Conservation (phyloP, 306 rosid genomes). For the Gleditsia sinensis region DNA sequence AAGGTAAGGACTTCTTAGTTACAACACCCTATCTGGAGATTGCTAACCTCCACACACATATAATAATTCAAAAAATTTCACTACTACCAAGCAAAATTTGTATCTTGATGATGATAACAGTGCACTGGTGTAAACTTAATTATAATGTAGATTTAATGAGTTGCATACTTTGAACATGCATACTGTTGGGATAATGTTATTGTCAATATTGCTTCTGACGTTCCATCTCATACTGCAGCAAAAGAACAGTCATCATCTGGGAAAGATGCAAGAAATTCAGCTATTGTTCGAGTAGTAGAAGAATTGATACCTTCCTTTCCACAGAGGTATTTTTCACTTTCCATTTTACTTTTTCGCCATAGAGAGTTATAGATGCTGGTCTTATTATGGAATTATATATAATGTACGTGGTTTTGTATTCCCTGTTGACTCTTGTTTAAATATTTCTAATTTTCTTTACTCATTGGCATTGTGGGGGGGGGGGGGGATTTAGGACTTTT, state of each 20-base stretch:
- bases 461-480: conserved; percentile 7
- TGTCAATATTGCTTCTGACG: conserved; percentile 2
- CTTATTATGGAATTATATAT: background rate
- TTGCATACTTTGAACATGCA: background rate
- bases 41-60: background rate
- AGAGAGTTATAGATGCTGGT: background rate
- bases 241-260: conserved; percentile 32
- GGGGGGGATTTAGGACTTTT: background rate
- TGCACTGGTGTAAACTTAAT: background rate
- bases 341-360: background rate
- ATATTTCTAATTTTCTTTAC: background rate
- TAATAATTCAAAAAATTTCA: too few species aligned
- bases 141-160: background rate
- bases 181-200: background rate
- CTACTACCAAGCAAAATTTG: background rate
- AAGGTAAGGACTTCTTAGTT: too few species aligned
- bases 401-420: conserved; percentile 13
- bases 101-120: background rate
- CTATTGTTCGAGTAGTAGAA: conserved; percentile 46
- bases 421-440: conserved; percentile 2
- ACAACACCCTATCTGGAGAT: too few species aligned
- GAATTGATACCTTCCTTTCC: conserved; percentile 61
- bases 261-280: conserved; percentile 29
- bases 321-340: conserved; percentile 55
- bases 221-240: conserved; percentile 35